phyloP scores from a whole-genome alignment of 306 rosid species.

The Vicia sativa region DNA sequence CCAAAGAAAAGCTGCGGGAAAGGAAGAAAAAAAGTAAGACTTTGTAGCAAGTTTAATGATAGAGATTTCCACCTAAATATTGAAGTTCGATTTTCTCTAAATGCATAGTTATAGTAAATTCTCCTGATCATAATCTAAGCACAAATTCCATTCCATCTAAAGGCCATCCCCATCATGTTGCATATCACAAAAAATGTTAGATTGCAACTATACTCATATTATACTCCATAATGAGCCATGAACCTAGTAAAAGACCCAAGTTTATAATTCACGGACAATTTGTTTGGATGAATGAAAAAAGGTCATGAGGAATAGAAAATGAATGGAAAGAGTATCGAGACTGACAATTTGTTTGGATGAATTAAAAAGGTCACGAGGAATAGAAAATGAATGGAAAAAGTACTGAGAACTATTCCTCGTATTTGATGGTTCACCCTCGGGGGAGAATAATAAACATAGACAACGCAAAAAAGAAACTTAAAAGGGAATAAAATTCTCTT shows the following conservation, averaged over 20 bases:
- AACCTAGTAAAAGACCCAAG: background rate
- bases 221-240: slow-evolving; percentile 4
- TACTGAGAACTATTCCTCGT: too few species aligned
- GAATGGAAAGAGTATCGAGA: too few species aligned
- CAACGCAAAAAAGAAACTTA: too few species aligned
- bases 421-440: too few species aligned
- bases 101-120: slow-evolving; percentile 21
- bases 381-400: too few species aligned
- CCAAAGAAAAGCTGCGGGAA: slow-evolving; percentile 9
- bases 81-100: slow-evolving; percentile 14
- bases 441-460: too few species aligned
- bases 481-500: too few species aligned
- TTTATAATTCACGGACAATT: too few species aligned
- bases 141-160: slow-evolving; percentile 23
- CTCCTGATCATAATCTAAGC: slow-evolving; percentile 13
- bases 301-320: too few species aligned
- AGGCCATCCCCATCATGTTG: background rate
- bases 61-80: slow-evolving; percentile 14
- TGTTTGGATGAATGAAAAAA: too few species aligned
- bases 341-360: too few species aligned
- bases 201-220: slow-evolving; percentile 4
- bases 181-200: background rate
- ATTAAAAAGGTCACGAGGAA: too few species aligned
- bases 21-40: slow-evolving; percentile 2
- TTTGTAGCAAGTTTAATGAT: slow-evolving; percentile 18